Percentiles rank a stretch among this genome's conserved stretches.
Evolutionary conservation across 768 basidiomycete genomes (phyloP).

Genomic region (Kondoa malvinella): DNA sequence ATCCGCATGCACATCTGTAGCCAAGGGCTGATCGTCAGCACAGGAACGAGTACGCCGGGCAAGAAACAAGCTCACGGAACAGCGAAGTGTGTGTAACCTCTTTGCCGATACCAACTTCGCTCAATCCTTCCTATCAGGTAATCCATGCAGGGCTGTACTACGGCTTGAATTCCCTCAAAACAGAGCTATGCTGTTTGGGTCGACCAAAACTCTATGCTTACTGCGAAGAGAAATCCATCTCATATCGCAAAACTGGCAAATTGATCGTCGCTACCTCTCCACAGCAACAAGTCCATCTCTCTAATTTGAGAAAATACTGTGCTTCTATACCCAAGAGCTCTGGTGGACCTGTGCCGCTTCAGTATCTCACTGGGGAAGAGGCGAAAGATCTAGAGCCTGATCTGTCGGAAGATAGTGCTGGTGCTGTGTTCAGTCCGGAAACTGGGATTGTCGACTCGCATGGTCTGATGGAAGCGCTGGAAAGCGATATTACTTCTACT

Average conservation of each 20-base stretch:
- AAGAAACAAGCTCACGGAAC: constrained; percentile 46
- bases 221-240: constrained; percentile 48
- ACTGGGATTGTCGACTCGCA: constrained; percentile 87
- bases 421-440: constrained; percentile 62
- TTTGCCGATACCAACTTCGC: background rate
- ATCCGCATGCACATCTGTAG: background rate
- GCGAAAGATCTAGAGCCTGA: constrained; percentile 65
- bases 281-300: constrained; percentile 51
- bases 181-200: constrained; percentile 51
- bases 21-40: background rate
- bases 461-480: constrained; percentile 61
- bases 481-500: constrained; percentile 54
- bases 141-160: constrained; percentile 27
- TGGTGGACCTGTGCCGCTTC: constrained; percentile 37
- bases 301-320: constrained; percentile 50
- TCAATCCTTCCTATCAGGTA: constrained; percentile 8
- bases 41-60: constrained; percentile 38
- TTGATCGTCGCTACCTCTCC: constrained; percentile 61
- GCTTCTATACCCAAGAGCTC: constrained; percentile 38
- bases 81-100: background rate
- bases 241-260: constrained; percentile 61
- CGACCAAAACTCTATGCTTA: constrained; percentile 64
- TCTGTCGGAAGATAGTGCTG: constrained; percentile 50
- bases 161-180: constrained; percentile 61
- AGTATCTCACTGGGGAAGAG: constrained; percentile 50